Percentiles rank a stretch among this genome's conserved stretches.
Conservation (phyloP, 768 basidiomycete species). For the Naganishia vaughanmartiniae region DNA sequence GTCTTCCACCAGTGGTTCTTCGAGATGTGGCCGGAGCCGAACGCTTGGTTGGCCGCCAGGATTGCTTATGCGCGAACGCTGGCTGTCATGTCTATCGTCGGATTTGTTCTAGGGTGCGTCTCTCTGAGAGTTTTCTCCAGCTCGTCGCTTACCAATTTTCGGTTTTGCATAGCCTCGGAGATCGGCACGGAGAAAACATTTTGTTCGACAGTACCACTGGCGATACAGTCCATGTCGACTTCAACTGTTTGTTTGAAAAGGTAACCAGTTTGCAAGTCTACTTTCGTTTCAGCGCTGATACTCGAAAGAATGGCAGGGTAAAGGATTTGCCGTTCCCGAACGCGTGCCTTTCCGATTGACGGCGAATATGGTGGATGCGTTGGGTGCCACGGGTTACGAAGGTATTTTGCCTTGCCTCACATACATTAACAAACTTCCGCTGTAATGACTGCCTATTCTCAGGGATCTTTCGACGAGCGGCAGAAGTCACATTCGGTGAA, state of each 20-base stretch:
- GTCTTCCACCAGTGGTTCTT: slow-evolving; percentile 98
- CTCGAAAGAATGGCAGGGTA: slow-evolving; percentile 58
- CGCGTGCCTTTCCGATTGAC: slow-evolving; percentile 91
- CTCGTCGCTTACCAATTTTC: neutral
- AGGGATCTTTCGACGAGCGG: slow-evolving; percentile 79
- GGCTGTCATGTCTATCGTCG: slow-evolving; percentile 98
- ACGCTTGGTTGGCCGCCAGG: slow-evolving; percentile 88
- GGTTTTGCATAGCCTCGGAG: slow-evolving; percentile 64
- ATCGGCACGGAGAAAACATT: slow-evolving; percentile 95
- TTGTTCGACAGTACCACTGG: slow-evolving; percentile 82
- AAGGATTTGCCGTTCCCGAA: slow-evolving; percentile 81
- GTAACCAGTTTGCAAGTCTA: slow-evolving; percentile 52
- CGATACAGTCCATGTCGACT: slow-evolving; percentile 93
- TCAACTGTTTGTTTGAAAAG: slow-evolving; percentile 97
- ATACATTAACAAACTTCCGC: neutral
- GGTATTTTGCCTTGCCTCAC: slow-evolving; percentile 46
- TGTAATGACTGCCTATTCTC: neutral
- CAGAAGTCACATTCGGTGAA: slow-evolving; percentile 83
- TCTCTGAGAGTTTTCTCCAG: no score
- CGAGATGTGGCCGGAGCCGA: slow-evolving; percentile 93
- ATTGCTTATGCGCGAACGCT: slow-evolving; percentile 79
- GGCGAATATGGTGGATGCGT: slow-evolving; percentile 84
- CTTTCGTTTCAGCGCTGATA: neutral
- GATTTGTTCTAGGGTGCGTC: slow-evolving; percentile 70
- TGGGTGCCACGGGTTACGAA: slow-evolving; percentile 91